Evolutionary conservation across 2,329 filamentous ascomycete genomes (phyloP).

Genomic region (Xylariaceae sp.): DNA sequence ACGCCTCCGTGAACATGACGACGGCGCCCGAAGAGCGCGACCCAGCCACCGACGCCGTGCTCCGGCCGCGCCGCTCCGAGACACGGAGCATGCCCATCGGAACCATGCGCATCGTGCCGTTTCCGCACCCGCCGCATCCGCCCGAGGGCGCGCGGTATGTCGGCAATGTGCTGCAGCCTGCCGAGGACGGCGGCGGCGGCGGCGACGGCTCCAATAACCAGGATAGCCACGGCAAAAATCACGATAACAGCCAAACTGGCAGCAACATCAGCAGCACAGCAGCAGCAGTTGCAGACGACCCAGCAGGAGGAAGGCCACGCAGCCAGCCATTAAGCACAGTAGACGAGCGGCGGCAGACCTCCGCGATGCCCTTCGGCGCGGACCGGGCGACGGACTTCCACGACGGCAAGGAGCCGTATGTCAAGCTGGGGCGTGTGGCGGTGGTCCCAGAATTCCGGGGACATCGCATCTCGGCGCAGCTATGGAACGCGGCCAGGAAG

Average conservation of each 20-base stretch:
- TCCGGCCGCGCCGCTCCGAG: slow-evolving; percentile 51
- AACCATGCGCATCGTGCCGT: slow-evolving; percentile 80
- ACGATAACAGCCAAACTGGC: not conserved
- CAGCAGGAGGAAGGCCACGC: not conserved
- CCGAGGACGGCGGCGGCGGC: slow-evolving; percentile 3
- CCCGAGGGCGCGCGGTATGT: slow-evolving; percentile 55
- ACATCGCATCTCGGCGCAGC: slow-evolving; percentile 65
- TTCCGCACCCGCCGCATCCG: slow-evolving; percentile 74
- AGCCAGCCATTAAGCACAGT: slow-evolving; percentile 20
- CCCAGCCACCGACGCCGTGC: slow-evolving; percentile 47
- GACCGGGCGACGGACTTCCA: slow-evolving; percentile 59
- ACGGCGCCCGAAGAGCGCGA: slow-evolving; percentile 52
- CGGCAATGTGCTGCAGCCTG: slow-evolving; percentile 46
- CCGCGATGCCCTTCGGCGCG: slow-evolving; percentile 29
- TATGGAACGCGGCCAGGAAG: slow-evolving; percentile 70
- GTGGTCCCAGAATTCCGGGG: slow-evolving; percentile 70
- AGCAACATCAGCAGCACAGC: not conserved
- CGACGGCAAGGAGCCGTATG: slow-evolving; percentile 73
- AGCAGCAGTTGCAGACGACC: not conserved
- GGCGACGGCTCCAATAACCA: not conserved
- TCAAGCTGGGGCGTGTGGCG: slow-evolving; percentile 82
- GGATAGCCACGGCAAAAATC: not conserved
- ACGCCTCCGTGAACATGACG: slow-evolving; percentile 63
- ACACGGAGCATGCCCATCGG: slow-evolving; percentile 65
- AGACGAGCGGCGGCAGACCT: slow-evolving; percentile 34